phyloP scores from a whole-genome alignment of 306 rosid genomes.

The Vigna unguiculata region DNA sequence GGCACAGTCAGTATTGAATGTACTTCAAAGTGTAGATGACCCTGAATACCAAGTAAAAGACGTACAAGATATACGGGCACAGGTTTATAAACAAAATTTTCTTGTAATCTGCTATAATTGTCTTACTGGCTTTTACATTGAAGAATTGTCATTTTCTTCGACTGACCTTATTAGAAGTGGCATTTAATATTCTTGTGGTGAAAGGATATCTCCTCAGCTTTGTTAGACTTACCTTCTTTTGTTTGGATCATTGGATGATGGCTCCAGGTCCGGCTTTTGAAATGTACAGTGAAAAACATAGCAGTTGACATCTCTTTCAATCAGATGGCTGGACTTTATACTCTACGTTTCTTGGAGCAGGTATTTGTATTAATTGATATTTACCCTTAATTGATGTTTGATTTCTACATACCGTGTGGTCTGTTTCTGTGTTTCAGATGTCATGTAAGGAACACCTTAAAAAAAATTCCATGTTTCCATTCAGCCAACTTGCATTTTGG shows the following conservation, averaged over 20 bases:
- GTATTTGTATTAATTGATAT: constrained; percentile 44
- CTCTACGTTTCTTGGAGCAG: constrained; percentile 73
- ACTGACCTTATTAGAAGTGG: constrained; percentile 26
- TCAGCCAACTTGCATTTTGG: constrained; percentile 8
- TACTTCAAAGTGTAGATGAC: constrained; percentile 50
- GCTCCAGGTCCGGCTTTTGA: constrained; percentile 69
- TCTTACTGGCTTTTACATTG: constrained; percentile 12
- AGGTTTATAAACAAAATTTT: constrained; percentile 54
- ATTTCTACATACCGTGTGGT: constrained; percentile 7
- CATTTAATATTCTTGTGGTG: constrained; percentile 22
- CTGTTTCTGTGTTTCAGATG: constrained; percentile 3
- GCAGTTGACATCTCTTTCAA: constrained; percentile 80
- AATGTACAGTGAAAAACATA: constrained; percentile 60
- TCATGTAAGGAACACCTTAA: constrained; percentile 28
- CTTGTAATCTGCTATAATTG: background rate
- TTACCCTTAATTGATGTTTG: constrained; percentile 27
- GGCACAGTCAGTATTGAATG: constrained; percentile 52
- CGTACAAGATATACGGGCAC: constrained; percentile 56
- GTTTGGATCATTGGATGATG: constrained; percentile 44
- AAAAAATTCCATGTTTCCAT: constrained; percentile 18
- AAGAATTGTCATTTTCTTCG: constrained; percentile 8
- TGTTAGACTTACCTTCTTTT: constrained; percentile 20
- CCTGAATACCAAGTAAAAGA: constrained; percentile 55
- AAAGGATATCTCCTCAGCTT: constrained; percentile 29
- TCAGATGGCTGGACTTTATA: constrained; percentile 70